Base-by-base conservation (phyloP, 2,329 filamentous ascomycete species). In the Corynespora cassiicola region DNA sequence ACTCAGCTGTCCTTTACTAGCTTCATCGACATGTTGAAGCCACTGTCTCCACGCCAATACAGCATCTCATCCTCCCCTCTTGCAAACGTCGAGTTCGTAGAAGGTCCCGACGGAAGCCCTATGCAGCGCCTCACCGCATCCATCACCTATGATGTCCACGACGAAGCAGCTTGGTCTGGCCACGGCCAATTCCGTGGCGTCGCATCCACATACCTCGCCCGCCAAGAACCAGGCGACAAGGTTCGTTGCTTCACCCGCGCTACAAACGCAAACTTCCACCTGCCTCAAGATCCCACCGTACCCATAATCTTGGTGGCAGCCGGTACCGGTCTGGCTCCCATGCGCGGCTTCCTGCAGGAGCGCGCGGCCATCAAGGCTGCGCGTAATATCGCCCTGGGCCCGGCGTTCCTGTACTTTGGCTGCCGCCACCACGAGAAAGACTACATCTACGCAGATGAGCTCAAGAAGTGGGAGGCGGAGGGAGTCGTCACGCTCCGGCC, bases 61-160 rank as follows among this genome's bases (percentile, higher is more conserved):
- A 86, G 81, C 33, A 87, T 90, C 56, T 88, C 86, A 1, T 89
- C 86, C 0, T 87, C 85, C 0, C 84, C 86, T 0, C 72, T 87
- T 0, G 71, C 70, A 25, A 74, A 81, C 44, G 71, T 33, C 5
- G 12, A 33, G 7, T 39, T 45, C 26, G 40, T 42, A 5, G 2
- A 33, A 16, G 21, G 8, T 9, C 27, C 25, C 25, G 24, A 36
- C 7, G 37, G 34, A 15, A 29, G 15, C 0, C 6, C 21, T 6
- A 20, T n/a, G 2, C 36, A 41, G 16, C 39, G 77, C 0, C 67
- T 69, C 7, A 72, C 71, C 34, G 75, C 76, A 21, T 80, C 82
- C 0, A 72, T 90, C 18, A 88, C 84, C 5, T 88, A 85, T 69
- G 76, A 76, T 9, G 75, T 89, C 2, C 74, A 86, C 39, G 75